Percentiles rank a stretch among this genome's conserved stretches.
Conservation (phyloP, 2,329 filamentous ascomycete genomes). For the Cercospora sesami region DNA sequence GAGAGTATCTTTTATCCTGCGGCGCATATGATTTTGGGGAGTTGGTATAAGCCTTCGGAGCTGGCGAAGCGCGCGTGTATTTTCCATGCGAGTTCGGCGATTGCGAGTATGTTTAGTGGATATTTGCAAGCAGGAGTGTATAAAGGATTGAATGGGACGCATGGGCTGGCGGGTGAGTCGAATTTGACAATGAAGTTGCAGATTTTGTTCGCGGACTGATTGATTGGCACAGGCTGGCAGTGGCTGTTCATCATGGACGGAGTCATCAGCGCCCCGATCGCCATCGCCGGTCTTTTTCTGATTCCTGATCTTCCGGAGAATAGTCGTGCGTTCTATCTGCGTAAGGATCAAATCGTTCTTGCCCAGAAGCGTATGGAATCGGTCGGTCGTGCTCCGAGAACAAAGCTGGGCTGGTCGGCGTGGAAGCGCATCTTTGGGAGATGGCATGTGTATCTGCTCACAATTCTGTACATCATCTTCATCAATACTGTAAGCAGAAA, state of each 20-base stretch:
- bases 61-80: slow-evolving; percentile 56
- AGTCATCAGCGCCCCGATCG: slow-evolving; percentile 55
- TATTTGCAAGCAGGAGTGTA: slow-evolving; percentile 59
- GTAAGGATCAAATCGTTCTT: slow-evolving; percentile 44
- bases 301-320: slow-evolving; percentile 55
- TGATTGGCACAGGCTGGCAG: slow-evolving; percentile 15
- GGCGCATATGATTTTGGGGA: slow-evolving; percentile 55
- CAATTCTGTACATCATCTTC: slow-evolving; percentile 61
- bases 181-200: slow-evolving; percentile 35
- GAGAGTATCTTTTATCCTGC: slow-evolving; percentile 56
- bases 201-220: slow-evolving; percentile 37
- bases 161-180: slow-evolving; percentile 51
- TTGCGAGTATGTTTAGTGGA: slow-evolving; percentile 52
- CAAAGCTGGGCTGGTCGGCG: slow-evolving; percentile 44
- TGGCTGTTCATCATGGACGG: slow-evolving; percentile 43
- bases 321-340: slow-evolving; percentile 52
- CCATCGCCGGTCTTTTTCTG: slow-evolving; percentile 51
- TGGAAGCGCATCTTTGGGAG: slow-evolving; percentile 57
- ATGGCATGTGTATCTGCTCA: slow-evolving; percentile 65
- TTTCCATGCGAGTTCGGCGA: slow-evolving; percentile 52
- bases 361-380: slow-evolving; percentile 52
- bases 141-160: slow-evolving; percentile 46
- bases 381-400: slow-evolving; percentile 24
- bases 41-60: slow-evolving; percentile 54
- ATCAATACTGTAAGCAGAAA: slow-evolving; percentile 55